Evolutionary conservation across 2,329 filamentous ascomycete species (phyloP).

Genomic region (Anisogramma anomala): DNA sequence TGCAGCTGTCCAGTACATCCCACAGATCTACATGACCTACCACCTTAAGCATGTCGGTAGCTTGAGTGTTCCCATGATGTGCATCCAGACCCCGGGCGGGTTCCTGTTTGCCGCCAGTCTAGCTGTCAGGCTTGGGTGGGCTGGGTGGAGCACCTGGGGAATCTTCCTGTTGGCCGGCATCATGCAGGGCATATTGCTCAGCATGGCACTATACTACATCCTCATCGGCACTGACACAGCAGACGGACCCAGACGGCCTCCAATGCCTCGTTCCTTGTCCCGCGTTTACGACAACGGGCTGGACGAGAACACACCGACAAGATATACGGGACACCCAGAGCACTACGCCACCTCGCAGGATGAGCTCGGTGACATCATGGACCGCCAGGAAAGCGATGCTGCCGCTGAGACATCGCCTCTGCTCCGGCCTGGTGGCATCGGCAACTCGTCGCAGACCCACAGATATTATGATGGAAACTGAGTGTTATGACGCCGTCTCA

Average conservation of each 20-base stretch:
- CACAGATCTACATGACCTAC: slow-evolving; percentile 90
- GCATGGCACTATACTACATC: slow-evolving; percentile 69
- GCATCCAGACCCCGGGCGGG: slow-evolving; percentile 89
- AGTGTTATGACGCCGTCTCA: background rate
- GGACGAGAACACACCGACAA: slow-evolving; percentile 39
- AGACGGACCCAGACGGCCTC: slow-evolving; percentile 25
- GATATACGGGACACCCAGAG: slow-evolving; percentile 41
- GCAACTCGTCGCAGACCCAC: slow-evolving; percentile 20
- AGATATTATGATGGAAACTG: slow-evolving; percentile 1
- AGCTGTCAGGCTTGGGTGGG: slow-evolving; percentile 63
- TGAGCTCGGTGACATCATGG: slow-evolving; percentile 37
- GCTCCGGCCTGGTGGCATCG: slow-evolving; percentile 38
- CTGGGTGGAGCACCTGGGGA: slow-evolving; percentile 92
- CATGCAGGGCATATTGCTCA: slow-evolving; percentile 71
- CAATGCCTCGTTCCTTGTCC: slow-evolving; percentile 33
- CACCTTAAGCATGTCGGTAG: slow-evolving; percentile 76
- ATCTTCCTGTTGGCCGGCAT: slow-evolving; percentile 77
- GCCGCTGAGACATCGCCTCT: slow-evolving; percentile 39
- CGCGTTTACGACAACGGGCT: slow-evolving; percentile 29
- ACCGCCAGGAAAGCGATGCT: slow-evolving; percentile 40
- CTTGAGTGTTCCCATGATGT: slow-evolving; percentile 94
- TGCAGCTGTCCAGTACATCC: slow-evolving; percentile 82
- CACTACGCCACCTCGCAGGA: slow-evolving; percentile 40
- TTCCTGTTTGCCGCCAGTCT: slow-evolving; percentile 82
- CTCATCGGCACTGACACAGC: slow-evolving; percentile 21